A percentile compares a stretch with the other conserved stretches of the same genome.
phyloP scores from a whole-genome alignment of 2,329 filamentous ascomycete genomes.

The Fusarium cicatricum region DNA sequence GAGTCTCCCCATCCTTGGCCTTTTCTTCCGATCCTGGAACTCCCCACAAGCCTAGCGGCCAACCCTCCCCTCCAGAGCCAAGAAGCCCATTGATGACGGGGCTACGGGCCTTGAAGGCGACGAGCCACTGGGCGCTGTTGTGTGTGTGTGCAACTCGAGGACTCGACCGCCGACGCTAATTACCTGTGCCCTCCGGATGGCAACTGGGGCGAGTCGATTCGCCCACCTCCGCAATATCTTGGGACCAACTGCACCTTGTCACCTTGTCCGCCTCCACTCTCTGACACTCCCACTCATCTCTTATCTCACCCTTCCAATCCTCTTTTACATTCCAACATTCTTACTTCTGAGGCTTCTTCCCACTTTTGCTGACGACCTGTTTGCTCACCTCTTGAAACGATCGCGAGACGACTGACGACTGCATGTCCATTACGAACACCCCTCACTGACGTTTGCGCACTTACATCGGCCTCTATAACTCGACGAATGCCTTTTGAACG shows the following conservation, averaged over 20 bases:
- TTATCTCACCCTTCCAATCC: constrained; percentile 24
- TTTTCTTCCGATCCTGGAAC: constrained; percentile 31
- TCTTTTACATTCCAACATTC: constrained; percentile 27
- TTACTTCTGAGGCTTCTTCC: constrained; percentile 7
- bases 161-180: constrained; percentile 26
- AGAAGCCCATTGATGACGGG: constrained; percentile 34
- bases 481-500: constrained; percentile 9
- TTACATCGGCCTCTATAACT: neutral
- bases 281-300: constrained; percentile 32
- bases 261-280: constrained; percentile 39
- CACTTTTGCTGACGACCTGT: constrained; percentile 2
- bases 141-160: constrained; percentile 31
- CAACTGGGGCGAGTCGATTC: constrained; percentile 37
- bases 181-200: constrained; percentile 33
- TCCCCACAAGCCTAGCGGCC: constrained; percentile 33
- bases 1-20: constrained; percentile 25
- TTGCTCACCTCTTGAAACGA: constrained; percentile 14
- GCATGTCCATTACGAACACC: neutral
- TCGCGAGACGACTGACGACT: constrained; percentile 3
- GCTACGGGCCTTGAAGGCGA: constrained; percentile 32
- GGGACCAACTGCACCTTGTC: constrained; percentile 41
- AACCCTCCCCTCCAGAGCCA: constrained; percentile 31
- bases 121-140: constrained; percentile 22
- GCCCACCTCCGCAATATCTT: constrained; percentile 44
- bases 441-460: neutral